Base-by-base conservation (phyloP, 2,329 filamentous ascomycete genomes). In the Fusarium stilboides region DNA sequence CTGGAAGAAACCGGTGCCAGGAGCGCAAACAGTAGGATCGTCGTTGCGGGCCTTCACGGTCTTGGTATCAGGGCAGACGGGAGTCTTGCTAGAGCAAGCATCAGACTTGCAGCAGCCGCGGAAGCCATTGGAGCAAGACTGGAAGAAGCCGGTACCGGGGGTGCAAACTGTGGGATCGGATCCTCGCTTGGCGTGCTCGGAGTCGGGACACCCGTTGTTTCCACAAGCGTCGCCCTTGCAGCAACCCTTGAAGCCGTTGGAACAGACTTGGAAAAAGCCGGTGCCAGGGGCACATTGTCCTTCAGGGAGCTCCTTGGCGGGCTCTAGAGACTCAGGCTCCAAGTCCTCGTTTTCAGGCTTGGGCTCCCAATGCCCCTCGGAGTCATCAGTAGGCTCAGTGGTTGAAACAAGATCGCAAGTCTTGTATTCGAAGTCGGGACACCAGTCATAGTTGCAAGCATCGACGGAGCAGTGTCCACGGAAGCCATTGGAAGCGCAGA, bases 371-470 rank as follows among this genome's bases (percentile, higher is more conserved):
- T 34, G 33, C 15, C 24, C 22, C 22, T 24, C 22, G 12, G 53
- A 31, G 19, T 8, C n/a, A 8, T 22, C 37, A 17, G 6, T 22
- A 19, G 61, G 52, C 24, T 65, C 22, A 8, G 60, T 59, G 53
- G 43, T 53, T 1, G 44, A 65, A n/a, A 55, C 58, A 6, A 52
- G 65, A 8, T 69, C 62, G 24, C 66, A 69, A 31, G 66, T 69
- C 31, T 55, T 49, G 20, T 42, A 36, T 6, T 31, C 46, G 17
- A 50, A 69, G 22, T 69, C 66, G 22, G 62, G 26, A 15, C 66
- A 69, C 66, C 66, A 69, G 17, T 65, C 20, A 15, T 40, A 31
- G 3, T 52, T 57, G 19, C 66, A 69, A 17, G 66, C 62, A 34
- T 70, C 66, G 5, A 36, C 36, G 8, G 42, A 55, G 45, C 66